These are phyloP conservation scores for Hibiscus trionum DNA, from an alignment of 345 rosid genomes.

Conservation along the genomic window DNA sequence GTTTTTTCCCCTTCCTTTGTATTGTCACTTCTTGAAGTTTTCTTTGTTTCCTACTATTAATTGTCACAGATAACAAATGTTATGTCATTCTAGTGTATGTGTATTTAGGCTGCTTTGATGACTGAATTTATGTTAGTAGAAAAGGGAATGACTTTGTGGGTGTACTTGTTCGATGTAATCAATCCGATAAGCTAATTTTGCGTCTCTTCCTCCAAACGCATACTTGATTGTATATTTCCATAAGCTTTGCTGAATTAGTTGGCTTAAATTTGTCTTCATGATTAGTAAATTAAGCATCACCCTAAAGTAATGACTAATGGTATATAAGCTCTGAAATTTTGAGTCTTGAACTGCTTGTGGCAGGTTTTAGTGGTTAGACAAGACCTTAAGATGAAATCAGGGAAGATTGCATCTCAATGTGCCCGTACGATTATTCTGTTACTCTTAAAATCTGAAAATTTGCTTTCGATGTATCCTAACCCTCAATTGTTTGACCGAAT, in stretches of 20 bases:
- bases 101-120: not conserved
- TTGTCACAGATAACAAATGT: not conserved
- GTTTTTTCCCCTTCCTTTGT: not conserved
- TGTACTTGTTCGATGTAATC: not conserved
- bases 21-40: not conserved
- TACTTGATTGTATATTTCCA: not conserved
- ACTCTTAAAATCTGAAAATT: not conserved
- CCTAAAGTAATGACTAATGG: not conserved
- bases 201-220: not conserved
- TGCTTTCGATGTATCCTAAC: not conserved
- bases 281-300: not conserved
- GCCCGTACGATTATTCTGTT: not conserved
- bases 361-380: slow-evolving; percentile 91
- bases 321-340: slow-evolving; percentile 8
- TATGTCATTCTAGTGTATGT: not conserved
- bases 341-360: slow-evolving; percentile 14
- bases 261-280: not conserved
- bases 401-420: slow-evolving; percentile 6
- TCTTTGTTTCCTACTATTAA: not conserved
- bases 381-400: slow-evolving; percentile 57
- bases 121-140: not conserved
- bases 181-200: not conserved
- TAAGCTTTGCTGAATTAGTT: not conserved
- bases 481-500: not conserved
- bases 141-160: not conserved